phyloP scores from a whole-genome alignment of 352 stramenopile species.

The Phytophthora tubulina region DNA sequence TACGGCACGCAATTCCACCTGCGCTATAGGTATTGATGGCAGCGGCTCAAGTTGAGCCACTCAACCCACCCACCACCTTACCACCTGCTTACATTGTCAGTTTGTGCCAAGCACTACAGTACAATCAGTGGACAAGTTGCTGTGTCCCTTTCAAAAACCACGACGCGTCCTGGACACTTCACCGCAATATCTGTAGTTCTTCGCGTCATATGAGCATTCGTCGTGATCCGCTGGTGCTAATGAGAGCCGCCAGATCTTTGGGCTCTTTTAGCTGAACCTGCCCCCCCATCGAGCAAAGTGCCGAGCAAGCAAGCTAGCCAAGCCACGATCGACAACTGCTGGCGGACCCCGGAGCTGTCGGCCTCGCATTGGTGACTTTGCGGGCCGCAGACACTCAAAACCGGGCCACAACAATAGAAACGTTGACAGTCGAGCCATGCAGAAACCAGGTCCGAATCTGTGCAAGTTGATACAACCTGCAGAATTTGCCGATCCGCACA shows the following conservation, averaged over 20 bases:
- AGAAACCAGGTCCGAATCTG: constrained; percentile 25
- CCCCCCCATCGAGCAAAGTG: constrained; percentile 10
- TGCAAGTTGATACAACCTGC: constrained; percentile 25
- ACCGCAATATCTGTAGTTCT: not conserved
- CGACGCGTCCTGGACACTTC: not conserved
- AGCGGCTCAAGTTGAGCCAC: too few relatives aligned
- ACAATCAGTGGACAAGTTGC: too few relatives aligned
- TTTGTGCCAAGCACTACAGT: not conserved
- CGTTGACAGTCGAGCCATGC: constrained; percentile 22
- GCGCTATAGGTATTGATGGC: too few relatives aligned
- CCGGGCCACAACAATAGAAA: constrained; percentile 40
- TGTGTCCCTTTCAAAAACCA: too few relatives aligned
- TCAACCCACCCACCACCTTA: too few relatives aligned
- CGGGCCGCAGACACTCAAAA: constrained; percentile 24
- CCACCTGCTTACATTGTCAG: not conserved
- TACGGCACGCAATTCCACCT: too few relatives aligned
- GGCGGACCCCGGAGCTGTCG: constrained; percentile 29
- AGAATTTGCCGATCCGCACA: constrained; percentile 1
- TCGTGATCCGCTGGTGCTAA: not conserved
- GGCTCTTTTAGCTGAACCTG: not conserved
- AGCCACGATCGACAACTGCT: constrained; percentile 21
- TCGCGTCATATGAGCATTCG: constrained; percentile 1
- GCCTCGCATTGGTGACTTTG: constrained; percentile 38
- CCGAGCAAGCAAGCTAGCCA: constrained; percentile 31
- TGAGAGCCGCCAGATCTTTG: constrained; percentile 17